phyloP scores from a whole-genome alignment of 2,329 filamentous ascomycete species.

The Stachybotrys echinatus region DNA sequence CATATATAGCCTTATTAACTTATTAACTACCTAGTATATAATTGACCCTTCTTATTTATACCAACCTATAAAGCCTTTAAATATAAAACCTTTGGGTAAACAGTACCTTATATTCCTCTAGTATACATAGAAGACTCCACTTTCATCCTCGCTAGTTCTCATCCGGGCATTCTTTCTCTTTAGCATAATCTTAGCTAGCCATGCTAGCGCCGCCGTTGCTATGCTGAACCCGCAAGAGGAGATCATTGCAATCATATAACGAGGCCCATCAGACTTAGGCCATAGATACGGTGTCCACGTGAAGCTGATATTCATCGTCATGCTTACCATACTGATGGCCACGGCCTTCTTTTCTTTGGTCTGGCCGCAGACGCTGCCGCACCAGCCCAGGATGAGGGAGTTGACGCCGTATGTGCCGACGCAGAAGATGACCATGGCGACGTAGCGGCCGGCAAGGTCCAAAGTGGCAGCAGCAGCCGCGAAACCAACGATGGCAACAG shows the following conservation, averaged over 20 bases:
- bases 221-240: conserved; percentile 26
- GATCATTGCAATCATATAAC: conserved; percentile 30
- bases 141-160: conserved; percentile 16
- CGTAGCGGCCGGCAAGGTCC: conserved; percentile 20
- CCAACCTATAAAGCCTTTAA: too few relatives aligned
- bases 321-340: conserved; percentile 22
- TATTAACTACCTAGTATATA: too few relatives aligned
- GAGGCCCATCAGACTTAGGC: conserved; percentile 27
- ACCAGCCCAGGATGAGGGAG: conserved; percentile 30
- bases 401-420: conserved; percentile 28
- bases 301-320: conserved; percentile 8
- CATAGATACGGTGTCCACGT: conserved; percentile 37
- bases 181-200: conserved; percentile 30
- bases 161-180: conserved; percentile 27
- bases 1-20: too few relatives aligned
- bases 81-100: too few relatives aligned
- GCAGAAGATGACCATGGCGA: conserved; percentile 24
- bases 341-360: conserved; percentile 38
- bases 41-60: too few relatives aligned
- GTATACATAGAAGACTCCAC: conserved; percentile 17
- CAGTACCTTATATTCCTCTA: too few relatives aligned
- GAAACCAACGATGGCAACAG: conserved; percentile 33
- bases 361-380: conserved; percentile 31
- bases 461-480: conserved; percentile 17
- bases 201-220: conserved; percentile 27